These are phyloP conservation scores for Bruguiera gymnorhiza DNA, from an alignment of 345 rosid genomes.

Conservation along the genomic window DNA sequence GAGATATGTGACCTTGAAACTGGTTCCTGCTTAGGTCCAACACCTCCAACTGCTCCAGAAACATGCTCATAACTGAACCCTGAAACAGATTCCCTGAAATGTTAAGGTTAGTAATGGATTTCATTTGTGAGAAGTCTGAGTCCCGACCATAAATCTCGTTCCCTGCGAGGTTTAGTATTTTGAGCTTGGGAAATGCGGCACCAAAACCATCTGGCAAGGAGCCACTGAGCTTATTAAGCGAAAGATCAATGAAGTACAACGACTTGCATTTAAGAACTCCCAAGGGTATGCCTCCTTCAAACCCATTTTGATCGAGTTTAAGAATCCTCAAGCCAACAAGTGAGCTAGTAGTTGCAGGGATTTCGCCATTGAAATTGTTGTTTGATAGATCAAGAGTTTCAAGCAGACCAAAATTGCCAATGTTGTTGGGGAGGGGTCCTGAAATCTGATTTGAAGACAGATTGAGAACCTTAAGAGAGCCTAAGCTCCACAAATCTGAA, in stretches of 20 bases:
- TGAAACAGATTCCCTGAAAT: constrained; percentile 65
- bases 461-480: constrained; percentile 59
- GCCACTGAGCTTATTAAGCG: constrained; percentile 65
- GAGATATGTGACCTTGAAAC: constrained; percentile 78
- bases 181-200: constrained; percentile 70
- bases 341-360: constrained; percentile 67
- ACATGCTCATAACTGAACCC: constrained; percentile 53
- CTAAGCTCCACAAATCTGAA: constrained; percentile 86
- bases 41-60: constrained; percentile 47
- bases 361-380: constrained; percentile 69
- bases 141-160: constrained; percentile 58
- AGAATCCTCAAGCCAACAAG: constrained; percentile 54
- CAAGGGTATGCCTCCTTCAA: constrained; percentile 56
- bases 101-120: constrained; percentile 56
- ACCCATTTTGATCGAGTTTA: constrained; percentile 55
- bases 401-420: constrained; percentile 77
- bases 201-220: constrained; percentile 71
- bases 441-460: constrained; percentile 73
- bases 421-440: constrained; percentile 63
- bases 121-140: constrained; percentile 48
- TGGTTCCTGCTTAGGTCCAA: constrained; percentile 76
- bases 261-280: constrained; percentile 55
- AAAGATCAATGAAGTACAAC: constrained; percentile 57
- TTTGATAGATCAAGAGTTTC: constrained; percentile 65
- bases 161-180: constrained; percentile 60